Evolutionary conservation across 2,329 filamentous ascomycete genomes (phyloP), one percentile per base, ranked within the genome.

Genomic region (Ceratocystis diversiconidia): DNA sequence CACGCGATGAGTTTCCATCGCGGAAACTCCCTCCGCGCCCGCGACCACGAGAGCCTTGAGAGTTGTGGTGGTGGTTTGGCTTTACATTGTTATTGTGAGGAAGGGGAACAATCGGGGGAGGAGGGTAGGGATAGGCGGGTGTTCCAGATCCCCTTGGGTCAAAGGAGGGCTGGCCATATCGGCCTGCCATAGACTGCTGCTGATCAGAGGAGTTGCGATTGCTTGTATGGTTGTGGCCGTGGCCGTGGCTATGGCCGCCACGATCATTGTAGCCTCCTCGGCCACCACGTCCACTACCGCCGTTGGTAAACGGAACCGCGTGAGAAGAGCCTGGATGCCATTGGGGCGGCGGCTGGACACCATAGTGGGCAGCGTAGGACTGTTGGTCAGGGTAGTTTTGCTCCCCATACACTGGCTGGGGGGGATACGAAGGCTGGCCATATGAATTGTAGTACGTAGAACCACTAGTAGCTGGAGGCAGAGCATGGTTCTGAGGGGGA

Each of bases 181-280:
- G 66, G 8, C 66, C 50, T 17, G 52, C 55, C 43, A 66, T 59
- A 50, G 62, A 46, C 19, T 67, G 62, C 57, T 67, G 66, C 48
- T 65, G 66, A 30, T 67, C 66, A 61, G 62, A 48, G 48, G 62
- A 41, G 62, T 60, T 60, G 19, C 62, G 55, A n/a, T 59, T 59
- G 17, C 55, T 30, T 41, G 36, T 4, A 15, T 41, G 36, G 28
- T 59, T 28, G 8, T 59, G 55, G 55, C 15, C 30, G 10, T 57
- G 52, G 52, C 17, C 5, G 30, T 65, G 63, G 32, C 55, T 43
- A 66, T 73, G 72, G 69, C 72, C 73, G 68, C 76, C 76, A 69
- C 78, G 77, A 69, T 79, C 79, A 74, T 73, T 75, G 70, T 77
- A 79, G 48, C 75, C 76, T 60, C 78, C 78, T 19, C 78, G 76